A percentile compares a stretch with the other conserved stretches of the same genome.
Evolutionary conservation across 2,329 filamentous ascomycete species (phyloP).

Genomic region (Pseudogymnoascus sp.): DNA sequence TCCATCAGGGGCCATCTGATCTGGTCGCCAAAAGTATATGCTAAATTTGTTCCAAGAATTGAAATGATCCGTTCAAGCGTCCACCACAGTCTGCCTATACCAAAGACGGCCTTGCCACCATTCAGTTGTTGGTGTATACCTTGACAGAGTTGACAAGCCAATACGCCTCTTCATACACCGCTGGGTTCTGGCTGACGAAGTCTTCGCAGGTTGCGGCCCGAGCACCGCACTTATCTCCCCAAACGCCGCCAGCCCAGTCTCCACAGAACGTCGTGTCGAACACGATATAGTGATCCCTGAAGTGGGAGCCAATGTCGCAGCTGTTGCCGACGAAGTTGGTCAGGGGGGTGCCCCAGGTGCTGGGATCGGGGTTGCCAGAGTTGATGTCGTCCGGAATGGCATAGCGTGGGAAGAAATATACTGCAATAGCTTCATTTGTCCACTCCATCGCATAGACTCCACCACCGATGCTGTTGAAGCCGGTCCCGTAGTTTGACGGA

Average conservation of each 20-base stretch:
- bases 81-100: not conserved
- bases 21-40: not conserved
- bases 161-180: conserved; percentile 65
- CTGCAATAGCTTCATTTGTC: conserved; percentile 62
- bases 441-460: conserved; percentile 73
- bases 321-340: conserved; percentile 62
- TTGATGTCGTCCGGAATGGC: conserved; percentile 59
- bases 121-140: conserved; percentile 41
- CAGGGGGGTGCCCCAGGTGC: conserved; percentile 60
- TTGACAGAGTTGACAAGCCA: conserved; percentile 70
- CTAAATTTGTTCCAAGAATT: conserved; percentile 1
- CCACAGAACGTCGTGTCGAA: conserved; percentile 85
- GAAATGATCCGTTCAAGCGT: not conserved
- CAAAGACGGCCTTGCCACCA: not conserved
- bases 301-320: conserved; percentile 67
- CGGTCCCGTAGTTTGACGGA: conserved; percentile 55
- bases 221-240: conserved; percentile 55
- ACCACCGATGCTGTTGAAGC: conserved; percentile 64
- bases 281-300: conserved; percentile 68
- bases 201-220: conserved; percentile 61
- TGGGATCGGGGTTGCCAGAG: conserved; percentile 55
- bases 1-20: not conserved
- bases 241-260: conserved; percentile 73
- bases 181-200: conserved; percentile 66
- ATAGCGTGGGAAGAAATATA: conserved; percentile 75